Evolutionary conservation across 768 basidiomycete species (phyloP), one percentile per base, ranked within the genome.

Genomic region (Panaeolus cyanescens): DNA sequence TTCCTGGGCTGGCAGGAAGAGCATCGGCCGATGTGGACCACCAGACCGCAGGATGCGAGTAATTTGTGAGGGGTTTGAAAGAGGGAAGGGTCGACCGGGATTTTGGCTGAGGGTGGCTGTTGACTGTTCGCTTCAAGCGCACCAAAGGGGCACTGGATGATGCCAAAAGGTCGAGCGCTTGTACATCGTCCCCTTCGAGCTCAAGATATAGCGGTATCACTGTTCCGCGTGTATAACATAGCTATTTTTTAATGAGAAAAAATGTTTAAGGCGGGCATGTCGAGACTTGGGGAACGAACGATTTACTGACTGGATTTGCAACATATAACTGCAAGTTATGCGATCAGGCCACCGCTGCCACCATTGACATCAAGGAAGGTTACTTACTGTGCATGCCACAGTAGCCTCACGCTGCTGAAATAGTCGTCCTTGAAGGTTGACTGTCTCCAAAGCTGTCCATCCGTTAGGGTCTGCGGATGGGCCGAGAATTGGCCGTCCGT

Each of bases 151-250:
- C 73, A 20, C 70, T 71, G 15, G 83, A 78, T 8, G 69, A 65
- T 1, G 79, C 75, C n/a, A 84, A 69, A 28, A 78, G 64, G 60
- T 83, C 77, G 17, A 85, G 75, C 19, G 71, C 71, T 33, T 72
- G 69, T 4, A 68, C 57, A 57, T 84, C 80, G 32, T 64, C 61
- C 32, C 75, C 73, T 67, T 80, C 78, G 12, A 85, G 62, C 1
- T 73, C 74, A 58, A 84, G 61, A 64, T 74, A 78, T 60, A 80
- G 79, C 40, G 84, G 83, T 33, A 85, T 69, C 31, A 78, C 77
- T 31, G 75, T 79, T 33, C 84, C 84, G 63, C 83, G 75, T 20
- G 83, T 79, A 62, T 83, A 85, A 45, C 75, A 80, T 32, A 82
- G 67, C 77, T 82, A 45, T n/a, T n/a, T n/a, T n/a, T n/a, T n/a